A percentile compares a stretch with the other conserved stretches of the same genome.
Conservation (phyloP, 805 yeast genomes). For the Cyberlindnera xylosilytica region DNA sequence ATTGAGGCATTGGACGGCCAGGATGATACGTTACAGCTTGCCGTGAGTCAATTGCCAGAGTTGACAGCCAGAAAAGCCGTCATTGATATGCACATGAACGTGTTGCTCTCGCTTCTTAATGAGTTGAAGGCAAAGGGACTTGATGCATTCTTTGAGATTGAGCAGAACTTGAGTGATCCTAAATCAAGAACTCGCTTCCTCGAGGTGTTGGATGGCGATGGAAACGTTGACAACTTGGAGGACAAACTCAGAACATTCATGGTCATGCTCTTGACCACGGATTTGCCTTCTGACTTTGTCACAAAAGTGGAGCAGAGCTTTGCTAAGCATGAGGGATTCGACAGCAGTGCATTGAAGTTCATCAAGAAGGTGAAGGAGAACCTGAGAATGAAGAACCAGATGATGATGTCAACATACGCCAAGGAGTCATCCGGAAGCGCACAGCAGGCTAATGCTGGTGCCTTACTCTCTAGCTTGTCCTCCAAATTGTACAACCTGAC, state of each 20-base stretch:
- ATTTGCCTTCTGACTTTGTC: constrained; percentile 47
- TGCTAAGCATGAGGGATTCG: constrained; percentile 49
- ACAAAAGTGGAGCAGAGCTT: constrained; percentile 64
- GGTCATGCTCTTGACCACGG: constrained; percentile 61
- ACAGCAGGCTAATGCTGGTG: constrained; percentile 38
- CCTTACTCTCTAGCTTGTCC: constrained; percentile 69
- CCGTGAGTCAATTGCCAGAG: constrained; percentile 90
- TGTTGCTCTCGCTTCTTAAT: constrained; percentile 76
- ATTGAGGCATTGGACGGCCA: constrained; percentile 69
- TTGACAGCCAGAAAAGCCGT: constrained; percentile 82
- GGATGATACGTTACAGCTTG: constrained; percentile 66
- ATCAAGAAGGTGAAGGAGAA: constrained; percentile 80
- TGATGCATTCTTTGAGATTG: constrained; percentile 91
- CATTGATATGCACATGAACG: constrained; percentile 96
- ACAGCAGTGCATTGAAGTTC: constrained; percentile 64
- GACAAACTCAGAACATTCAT: constrained; percentile 90
- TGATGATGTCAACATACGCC: constrained; percentile 33
- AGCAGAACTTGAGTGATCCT: constrained; percentile 68
- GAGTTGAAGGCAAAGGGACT: constrained; percentile 83
- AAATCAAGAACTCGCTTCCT: constrained; percentile 54
- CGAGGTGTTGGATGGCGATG: constrained; percentile 47
- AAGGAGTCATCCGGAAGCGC: constrained; percentile 25
- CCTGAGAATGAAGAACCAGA: constrained; percentile 49
- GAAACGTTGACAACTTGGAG: constrained; percentile 56
- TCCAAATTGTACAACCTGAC: constrained; percentile 76